Evolutionary conservation across 1,139 yeast species (phyloP).

Genomic region (Eremothecium sinecaudum): DNA sequence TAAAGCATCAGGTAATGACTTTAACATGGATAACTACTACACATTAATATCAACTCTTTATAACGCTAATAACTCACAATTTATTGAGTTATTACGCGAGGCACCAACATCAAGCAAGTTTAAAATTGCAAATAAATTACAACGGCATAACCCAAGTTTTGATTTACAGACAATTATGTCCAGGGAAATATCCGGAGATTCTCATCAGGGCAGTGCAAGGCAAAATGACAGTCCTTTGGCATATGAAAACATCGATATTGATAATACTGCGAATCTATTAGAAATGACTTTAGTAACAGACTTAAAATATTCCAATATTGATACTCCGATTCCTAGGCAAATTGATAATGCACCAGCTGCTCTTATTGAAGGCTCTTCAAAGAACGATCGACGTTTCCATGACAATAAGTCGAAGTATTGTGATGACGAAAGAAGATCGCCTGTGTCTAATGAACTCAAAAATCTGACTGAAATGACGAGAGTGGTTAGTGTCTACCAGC

Average conservation of each 20-base stretch:
- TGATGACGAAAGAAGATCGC: slow-evolving; percentile 10
- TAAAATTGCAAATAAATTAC: slow-evolving; percentile 24
- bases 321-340: slow-evolving; percentile 8
- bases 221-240: slow-evolving; percentile 12
- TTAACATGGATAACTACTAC: slow-evolving; percentile 21
- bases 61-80: slow-evolving; percentile 9
- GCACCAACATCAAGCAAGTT: slow-evolving; percentile 22
- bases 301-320: slow-evolving; percentile 14
- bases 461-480: slow-evolving; percentile 33
- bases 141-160: slow-evolving; percentile 18
- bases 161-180: slow-evolving; percentile 11
- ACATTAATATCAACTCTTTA: slow-evolving; percentile 17
- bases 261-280: slow-evolving; percentile 21
- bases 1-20: slow-evolving; percentile 25
- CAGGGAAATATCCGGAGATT: slow-evolving; percentile 6
- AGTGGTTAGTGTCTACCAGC: slow-evolving; percentile 33
- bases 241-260: slow-evolving; percentile 8
- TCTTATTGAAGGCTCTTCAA: slow-evolving; percentile 5
- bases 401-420: slow-evolving; percentile 1
- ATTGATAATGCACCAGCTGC: neutral
- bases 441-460: slow-evolving; percentile 9
- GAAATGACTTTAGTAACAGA: slow-evolving; percentile 38
- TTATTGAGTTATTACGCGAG: slow-evolving; percentile 13
- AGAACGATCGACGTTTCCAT: slow-evolving; percentile 4
- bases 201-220: slow-evolving; percentile 9